Base-by-base conservation (phyloP, 169 alveolate genomes). In the Plasmodium cynomolgi region DNA sequence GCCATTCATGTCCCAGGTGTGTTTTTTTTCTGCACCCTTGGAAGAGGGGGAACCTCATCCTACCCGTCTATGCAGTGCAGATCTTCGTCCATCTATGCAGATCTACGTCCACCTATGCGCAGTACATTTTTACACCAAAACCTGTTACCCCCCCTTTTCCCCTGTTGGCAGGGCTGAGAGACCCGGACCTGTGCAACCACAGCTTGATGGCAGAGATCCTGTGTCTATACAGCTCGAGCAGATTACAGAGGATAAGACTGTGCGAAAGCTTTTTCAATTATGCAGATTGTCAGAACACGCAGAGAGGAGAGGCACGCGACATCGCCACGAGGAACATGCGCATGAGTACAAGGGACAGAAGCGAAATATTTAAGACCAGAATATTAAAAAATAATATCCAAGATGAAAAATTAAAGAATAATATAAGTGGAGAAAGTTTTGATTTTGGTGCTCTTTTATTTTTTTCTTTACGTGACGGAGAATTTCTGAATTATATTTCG, bases 401-500 rank as follows among this genome's bases (percentile, higher is more conserved):
- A 58, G 39, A 79, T 37, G 72, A 79, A 34, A 58, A 88, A 77
- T 88, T 88, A 39, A 88, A 79, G 73, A 72, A 11, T 77, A 62
- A 79, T 62, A 77, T 77, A 33, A 79, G 72, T 56, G 81, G 29
- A 8, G 88, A 88, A 56, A 77, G 81, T 34, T 39, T 88, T 37
- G 72, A 88, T 31, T 79, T 77, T 88, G 93, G 93, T 8, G 93
- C 93, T 3, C 82, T 88, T 34, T 88, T 88, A 88, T 88, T 88
- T 79, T 88, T 88, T 88, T 88, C 93, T 3, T 47, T 88, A 79
- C 79, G 71, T 88, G 93, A 88, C 50, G 93, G 93, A 2, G 93
- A 88, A 58, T 88, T 88, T 79, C 81, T 88, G 62, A 88, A 80
- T 79, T 88, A 88, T n/a, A 88, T 75, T 56, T 79, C 93, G 23